Base-by-base conservation (phyloP, 257 asterid genomes). In the Capsicum chinense region DNA sequence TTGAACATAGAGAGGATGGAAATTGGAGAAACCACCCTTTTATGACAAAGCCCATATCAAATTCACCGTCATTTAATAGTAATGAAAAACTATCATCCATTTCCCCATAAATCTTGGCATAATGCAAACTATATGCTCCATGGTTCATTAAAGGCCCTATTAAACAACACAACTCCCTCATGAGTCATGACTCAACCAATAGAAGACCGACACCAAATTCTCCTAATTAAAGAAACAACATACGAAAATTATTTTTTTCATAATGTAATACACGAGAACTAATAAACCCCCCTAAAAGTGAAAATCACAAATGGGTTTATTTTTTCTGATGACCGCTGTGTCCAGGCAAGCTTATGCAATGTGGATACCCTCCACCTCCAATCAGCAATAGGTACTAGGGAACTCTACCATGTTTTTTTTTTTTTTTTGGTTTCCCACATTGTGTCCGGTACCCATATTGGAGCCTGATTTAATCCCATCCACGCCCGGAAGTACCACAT, bases 81-180 rank as follows among this genome's bases (percentile, higher is more conserved):
- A 69, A 39, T 39, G 56, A 69, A 69, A 69, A 69, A 69, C 35
- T 69, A 69, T 2, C 42, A 42, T 69, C 56, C 15, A 42, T 42
- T 69, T 69, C 79, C 33, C 33, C 79, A 42, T 9, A 69, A 69
- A n/a, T 42, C 79, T 69, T 69, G 79, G 16, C 79, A 56, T 42
- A 17, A 69, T 42, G 79, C 35, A 69, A 42, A 69, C 2, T 44
- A 44, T 11, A 17, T 4, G 26, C 79, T 17, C 56, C 79, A 42
- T 44, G 16, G 16, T 9, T 70, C 56, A 70, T 42, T 17, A n/a
- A 47, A 44, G 56, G 9, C 54, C 79, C 79, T 70, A 44, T 5
- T 33, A 17, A 70, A 70, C 16, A n/a, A 35, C 5, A 70, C 79
- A 47, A 70, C 56, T 70, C 79, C 56, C 35, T 4, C 16, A 19